Percentiles rank a stretch among this genome's conserved stretches.
Conservation (phyloP, 345 rosid genomes). For the Salix arbutifolia region DNA sequence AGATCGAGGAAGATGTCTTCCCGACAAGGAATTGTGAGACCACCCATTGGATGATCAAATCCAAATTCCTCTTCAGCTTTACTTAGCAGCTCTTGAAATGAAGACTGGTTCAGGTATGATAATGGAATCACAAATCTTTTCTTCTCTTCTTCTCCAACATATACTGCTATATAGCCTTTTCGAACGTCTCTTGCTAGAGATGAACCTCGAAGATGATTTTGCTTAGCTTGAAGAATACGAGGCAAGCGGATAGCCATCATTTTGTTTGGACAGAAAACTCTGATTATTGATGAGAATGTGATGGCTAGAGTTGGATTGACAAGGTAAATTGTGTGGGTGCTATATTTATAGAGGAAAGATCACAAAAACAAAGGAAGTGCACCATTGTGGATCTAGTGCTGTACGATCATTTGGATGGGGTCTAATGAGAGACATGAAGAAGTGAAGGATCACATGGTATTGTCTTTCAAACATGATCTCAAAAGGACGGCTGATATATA, state of each 20-base stretch:
- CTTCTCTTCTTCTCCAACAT: conserved; percentile 4
- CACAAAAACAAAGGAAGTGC: no score
- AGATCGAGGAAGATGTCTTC: conserved; percentile 15
- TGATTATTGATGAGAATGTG: neutral
- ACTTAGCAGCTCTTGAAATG: conserved; percentile 5
- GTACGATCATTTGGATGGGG: neutral
- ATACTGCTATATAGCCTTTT: conserved; percentile 10
- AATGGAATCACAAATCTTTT: conserved; percentile 18
- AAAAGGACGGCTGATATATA: neutral
- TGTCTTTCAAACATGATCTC: neutral
- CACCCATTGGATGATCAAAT: conserved; percentile 14
- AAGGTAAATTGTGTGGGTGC: no score
- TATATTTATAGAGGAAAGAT: no score
- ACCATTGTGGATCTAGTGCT: no score
- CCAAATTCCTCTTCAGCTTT: conserved; percentile 14
- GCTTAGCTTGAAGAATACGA: neutral
- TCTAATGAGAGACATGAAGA: neutral
- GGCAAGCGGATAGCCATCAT: neutral
- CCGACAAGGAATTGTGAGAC: conserved; percentile 12
- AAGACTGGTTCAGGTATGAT: neutral
- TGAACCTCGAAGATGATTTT: neutral
- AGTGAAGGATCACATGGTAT: neutral
- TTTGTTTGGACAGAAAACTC: neutral
- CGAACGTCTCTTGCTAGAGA: neutral
- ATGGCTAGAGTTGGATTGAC: no score